phyloP scores from a whole-genome alignment of 106 monocot genomes.

The Ottelia alismoides region DNA sequence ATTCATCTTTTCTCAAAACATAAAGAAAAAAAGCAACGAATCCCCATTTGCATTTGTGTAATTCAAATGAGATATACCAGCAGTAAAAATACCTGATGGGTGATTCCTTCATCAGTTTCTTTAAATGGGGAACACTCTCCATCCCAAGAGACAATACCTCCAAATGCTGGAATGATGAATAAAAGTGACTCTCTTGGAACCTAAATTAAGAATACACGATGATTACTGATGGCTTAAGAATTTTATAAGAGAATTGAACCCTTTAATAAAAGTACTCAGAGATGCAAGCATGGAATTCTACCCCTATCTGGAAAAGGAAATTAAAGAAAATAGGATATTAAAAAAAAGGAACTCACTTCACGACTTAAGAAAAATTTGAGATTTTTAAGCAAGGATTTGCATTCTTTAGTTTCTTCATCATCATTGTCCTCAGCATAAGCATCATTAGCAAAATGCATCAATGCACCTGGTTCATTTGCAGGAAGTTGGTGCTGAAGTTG shows the following conservation, averaged over 20 bases:
- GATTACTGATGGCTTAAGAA: not conserved
- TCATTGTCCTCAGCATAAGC: conserved; percentile 41
- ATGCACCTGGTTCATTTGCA: conserved; percentile 66
- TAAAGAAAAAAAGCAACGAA: no score
- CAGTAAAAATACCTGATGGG: conserved; percentile 66
- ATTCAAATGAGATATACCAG: no score
- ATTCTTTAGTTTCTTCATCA: conserved; percentile 68
- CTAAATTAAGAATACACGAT: conserved; percentile 18
- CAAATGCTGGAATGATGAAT: conserved; percentile 91
- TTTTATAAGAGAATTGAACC: not conserved
- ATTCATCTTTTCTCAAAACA: no score
- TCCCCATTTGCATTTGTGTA: no score
- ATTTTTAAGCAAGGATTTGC: conserved; percentile 77
- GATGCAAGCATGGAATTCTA: not conserved
- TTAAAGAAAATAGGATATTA: no score
- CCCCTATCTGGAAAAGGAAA: not conserved
- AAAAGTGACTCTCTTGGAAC: conserved; percentile 81
- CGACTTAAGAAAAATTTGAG: conserved; percentile 76
- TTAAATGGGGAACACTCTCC: conserved; percentile 73
- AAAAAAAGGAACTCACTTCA: conserved; percentile 38
- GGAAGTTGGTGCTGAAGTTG: conserved; percentile 78
- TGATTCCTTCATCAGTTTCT: conserved; percentile 65
- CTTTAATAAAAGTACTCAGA: not conserved
- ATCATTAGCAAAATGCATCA: conserved; percentile 87
- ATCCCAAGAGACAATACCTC: conserved; percentile 97